Evolutionary conservation across 495 filamentous ascomycete genomes (phyloP).

Genomic region (Penicillium canescens): DNA sequence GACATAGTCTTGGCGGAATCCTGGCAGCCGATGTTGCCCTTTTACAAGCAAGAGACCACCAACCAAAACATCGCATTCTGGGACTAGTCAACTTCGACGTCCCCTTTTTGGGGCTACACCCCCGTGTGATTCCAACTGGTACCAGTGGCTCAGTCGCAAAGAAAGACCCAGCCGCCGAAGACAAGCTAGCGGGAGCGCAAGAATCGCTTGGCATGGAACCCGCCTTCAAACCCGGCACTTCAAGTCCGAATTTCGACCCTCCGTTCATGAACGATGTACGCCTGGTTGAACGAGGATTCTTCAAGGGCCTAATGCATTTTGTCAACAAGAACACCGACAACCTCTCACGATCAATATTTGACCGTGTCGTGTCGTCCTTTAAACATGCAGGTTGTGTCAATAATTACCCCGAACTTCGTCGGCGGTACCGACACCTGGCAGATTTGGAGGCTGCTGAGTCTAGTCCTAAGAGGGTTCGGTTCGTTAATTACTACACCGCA

Average conservation of each 20-base stretch:
- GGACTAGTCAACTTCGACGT: slow-evolving; percentile 85
- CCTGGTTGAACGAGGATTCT: slow-evolving; percentile 62
- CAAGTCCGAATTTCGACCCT: slow-evolving; percentile 64
- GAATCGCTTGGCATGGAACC: slow-evolving; percentile 21
- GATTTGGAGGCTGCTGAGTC: slow-evolving; percentile 59
- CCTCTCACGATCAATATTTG: slow-evolving; percentile 64
- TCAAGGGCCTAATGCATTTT: slow-evolving; percentile 71
- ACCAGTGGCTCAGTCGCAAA: slow-evolving; percentile 74
- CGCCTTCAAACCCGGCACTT: slow-evolving; percentile 11
- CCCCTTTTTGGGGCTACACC: slow-evolving; percentile 86
- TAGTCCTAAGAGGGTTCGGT: slow-evolving; percentile 58
- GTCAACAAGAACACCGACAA: slow-evolving; percentile 74
- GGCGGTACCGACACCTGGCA: slow-evolving; percentile 66
- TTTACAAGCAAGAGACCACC: slow-evolving; percentile 33
- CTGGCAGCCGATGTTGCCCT: slow-evolving; percentile 78
- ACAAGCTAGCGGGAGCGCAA: slow-evolving; percentile 20
- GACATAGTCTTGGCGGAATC: slow-evolving; percentile 90
- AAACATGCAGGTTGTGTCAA: slow-evolving; percentile 82
- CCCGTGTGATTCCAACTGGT: slow-evolving; percentile 78
- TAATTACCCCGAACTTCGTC: slow-evolving; percentile 68
- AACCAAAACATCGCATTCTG: slow-evolving; percentile 67
- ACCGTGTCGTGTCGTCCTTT: slow-evolving; percentile 75
- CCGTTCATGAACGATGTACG: slow-evolving; percentile 70
- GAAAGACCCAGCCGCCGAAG: slow-evolving; percentile 36
- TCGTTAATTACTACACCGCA: slow-evolving; percentile 89